Percentiles rank a stretch among this genome's conserved stretches.
phyloP scores from a whole-genome alignment of 1,284 basidiomycete species.

The Marasmius oreades region DNA sequence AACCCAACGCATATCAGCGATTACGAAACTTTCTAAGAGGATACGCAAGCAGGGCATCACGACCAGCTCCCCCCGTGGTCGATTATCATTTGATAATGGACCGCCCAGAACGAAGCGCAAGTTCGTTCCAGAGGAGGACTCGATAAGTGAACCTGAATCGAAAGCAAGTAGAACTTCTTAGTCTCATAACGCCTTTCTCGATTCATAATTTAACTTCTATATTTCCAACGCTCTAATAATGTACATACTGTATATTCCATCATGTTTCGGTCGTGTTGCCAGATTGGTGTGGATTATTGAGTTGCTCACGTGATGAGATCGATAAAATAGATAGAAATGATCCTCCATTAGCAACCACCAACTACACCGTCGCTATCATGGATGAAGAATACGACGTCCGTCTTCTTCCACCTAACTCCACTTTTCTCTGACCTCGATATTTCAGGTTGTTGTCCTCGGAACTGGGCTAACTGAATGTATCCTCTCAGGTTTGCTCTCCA shows the following conservation, averaged over 20 bases:
- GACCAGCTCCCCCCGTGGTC: background rate
- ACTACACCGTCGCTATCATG: slow-evolving; percentile 42
- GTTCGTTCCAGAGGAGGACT: slow-evolving; percentile 24
- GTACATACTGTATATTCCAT: no score
- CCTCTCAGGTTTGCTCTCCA: slow-evolving; percentile 92
- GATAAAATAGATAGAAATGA: slow-evolving; percentile 11
- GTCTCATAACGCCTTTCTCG: background rate
- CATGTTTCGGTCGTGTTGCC: no score
- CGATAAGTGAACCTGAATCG: slow-evolving; percentile 12
- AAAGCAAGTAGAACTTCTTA: slow-evolving; percentile 21
- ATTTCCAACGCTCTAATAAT: no score
- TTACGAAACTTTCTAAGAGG: slow-evolving; percentile 35
- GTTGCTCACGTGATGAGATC: slow-evolving; percentile 5
- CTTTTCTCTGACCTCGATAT: slow-evolving; percentile 14
- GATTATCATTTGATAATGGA: slow-evolving; percentile 6
- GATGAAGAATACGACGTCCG: slow-evolving; percentile 87
- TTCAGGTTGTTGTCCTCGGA: slow-evolving; percentile 88
- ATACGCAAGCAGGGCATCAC: slow-evolving; percentile 22
- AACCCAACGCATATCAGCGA: slow-evolving; percentile 20
- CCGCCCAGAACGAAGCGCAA: slow-evolving; percentile 30
- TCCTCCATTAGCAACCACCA: slow-evolving; percentile 14
- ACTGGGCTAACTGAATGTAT: slow-evolving; percentile 99
- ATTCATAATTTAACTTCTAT: no score
- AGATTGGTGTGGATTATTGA: no score
- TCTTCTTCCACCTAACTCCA: slow-evolving; percentile 10